These are phyloP conservation scores for Scenedesmus sp. DNA, from an alignment of 163 green algal species.

Conservation along the genomic window DNA sequence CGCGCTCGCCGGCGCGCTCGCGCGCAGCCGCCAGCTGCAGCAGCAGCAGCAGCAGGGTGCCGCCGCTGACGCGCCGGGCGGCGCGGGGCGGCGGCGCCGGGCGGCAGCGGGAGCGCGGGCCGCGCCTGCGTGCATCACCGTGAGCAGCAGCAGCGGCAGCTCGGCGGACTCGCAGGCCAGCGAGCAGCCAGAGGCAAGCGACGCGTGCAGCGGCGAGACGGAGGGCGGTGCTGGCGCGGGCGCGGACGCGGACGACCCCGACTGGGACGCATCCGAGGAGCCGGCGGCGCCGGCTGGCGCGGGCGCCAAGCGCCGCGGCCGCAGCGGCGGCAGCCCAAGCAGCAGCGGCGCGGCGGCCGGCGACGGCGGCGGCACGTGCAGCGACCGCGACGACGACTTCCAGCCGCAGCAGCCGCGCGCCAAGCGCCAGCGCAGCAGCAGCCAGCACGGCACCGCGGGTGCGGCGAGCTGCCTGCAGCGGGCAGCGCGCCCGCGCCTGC, in stretches of 20 bases:
- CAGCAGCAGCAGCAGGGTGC: constrained; percentile 11
- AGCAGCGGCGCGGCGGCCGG: background rate
- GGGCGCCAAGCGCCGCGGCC: background rate
- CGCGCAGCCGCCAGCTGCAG: background rate
- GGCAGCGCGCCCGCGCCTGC: background rate
- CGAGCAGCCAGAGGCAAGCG: too few relatives aligned
- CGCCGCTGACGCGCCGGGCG: too few relatives aligned
- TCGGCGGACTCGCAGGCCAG: too few relatives aligned
- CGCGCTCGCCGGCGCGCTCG: too few relatives aligned
- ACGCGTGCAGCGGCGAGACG: background rate
- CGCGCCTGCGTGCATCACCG: background rate
- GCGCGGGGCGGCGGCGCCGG: too few relatives aligned
- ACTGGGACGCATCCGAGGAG: too few relatives aligned
- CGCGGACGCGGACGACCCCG: constrained; percentile 8
- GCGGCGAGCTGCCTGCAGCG: background rate
- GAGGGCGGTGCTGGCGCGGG: background rate
- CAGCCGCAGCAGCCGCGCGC: background rate
- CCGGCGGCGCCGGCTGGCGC: too few relatives aligned
- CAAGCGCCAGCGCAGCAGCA: background rate
- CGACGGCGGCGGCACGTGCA: background rate
- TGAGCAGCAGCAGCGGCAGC: constrained; percentile 12
- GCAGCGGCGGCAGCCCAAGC: constrained; percentile 16
- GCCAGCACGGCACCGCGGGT: constrained; percentile 1
- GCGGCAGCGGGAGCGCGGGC: too few relatives aligned
- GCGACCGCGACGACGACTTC: constrained; percentile 8